Base-by-base conservation (phyloP, 768 basidiomycete genomes). In the Chlorophyllum brunneum region DNA sequence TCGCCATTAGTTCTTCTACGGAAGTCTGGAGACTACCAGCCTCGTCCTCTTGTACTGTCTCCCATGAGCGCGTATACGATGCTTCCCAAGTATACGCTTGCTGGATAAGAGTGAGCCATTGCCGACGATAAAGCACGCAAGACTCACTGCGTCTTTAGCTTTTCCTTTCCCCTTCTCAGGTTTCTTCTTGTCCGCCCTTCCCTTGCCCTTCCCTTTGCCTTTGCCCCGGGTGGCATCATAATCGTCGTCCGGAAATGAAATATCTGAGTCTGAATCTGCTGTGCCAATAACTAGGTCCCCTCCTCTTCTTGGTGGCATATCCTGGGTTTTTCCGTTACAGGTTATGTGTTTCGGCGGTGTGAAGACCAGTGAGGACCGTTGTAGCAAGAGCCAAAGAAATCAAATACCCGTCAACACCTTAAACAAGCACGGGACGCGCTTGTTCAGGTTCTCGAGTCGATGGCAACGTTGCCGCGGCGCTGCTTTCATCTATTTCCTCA, bases 41-140 rank as follows among this genome's bases (percentile, higher is more conserved):
- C 62, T 94, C 95, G 66, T 98, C 97, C 66, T 98, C 95, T 64
- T 95, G 91, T 0, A 98, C 93, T 0, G 88, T 89, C 60, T 98
- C 97, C 97, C 97, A 99, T 41, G 92, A 90, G 33, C 94, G 85
- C 29, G 88, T 84, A 64, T 94, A 98, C 2, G 88, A 86, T 1
- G 92, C 95, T 64, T 98, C 95, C 95, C 95, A 99, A 26, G 93
- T 89, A 59, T 95, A 95, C 3, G 85, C 79, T 81, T 86, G 83
- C 86, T 88, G 62, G 27, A 53, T 26, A 36, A 30, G 50, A 31
- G 26, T 54, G 22, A 18, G 47, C n/a, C 18, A 40, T 34, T 33
- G 30, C 42, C 26, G 27, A 20, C 48, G 23, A 31, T 38, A 53
- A 15, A 40, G 52, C 30, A 26, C 18, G 48, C 45, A 48, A 11